A percentile compares a stretch with the other conserved stretches of the same genome.
Evolutionary conservation across 2,329 filamentous ascomycete genomes (phyloP).

Genomic region (Colletotrichum ledebouriae): DNA sequence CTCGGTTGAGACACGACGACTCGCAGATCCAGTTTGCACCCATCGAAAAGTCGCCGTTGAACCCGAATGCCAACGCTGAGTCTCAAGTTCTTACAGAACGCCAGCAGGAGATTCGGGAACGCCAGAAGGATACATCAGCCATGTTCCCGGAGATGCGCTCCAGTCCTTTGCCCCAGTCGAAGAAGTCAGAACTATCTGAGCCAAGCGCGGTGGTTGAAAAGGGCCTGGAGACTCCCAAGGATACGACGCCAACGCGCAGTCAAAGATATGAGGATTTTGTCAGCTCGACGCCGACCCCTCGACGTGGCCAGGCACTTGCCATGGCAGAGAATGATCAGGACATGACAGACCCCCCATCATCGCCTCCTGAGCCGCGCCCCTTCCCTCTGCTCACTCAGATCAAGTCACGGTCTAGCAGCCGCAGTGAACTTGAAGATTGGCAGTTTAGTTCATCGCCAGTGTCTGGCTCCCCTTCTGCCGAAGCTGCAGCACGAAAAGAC

Average conservation of each 20-base stretch:
- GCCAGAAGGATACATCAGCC: slow-evolving; percentile 73
- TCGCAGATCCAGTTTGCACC: slow-evolving; percentile 84
- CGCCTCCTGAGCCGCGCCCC: slow-evolving; percentile 67
- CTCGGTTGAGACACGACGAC: slow-evolving; percentile 79
- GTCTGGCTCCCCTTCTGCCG: slow-evolving; percentile 62
- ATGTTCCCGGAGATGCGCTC: slow-evolving; percentile 78
- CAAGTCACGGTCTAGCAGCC: slow-evolving; percentile 60
- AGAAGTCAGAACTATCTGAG: slow-evolving; percentile 28
- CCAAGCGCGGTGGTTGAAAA: slow-evolving; percentile 32
- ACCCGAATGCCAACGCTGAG: slow-evolving; percentile 62
- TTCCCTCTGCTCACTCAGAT: slow-evolving; percentile 67
- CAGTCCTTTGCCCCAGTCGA: slow-evolving; percentile 54
- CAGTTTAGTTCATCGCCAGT: slow-evolving; percentile 69
- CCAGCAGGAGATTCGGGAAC: slow-evolving; percentile 82
- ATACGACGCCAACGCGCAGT: slow-evolving; percentile 61
- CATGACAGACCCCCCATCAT: slow-evolving; percentile 69
- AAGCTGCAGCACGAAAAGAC: slow-evolving; percentile 25
- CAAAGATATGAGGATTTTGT: slow-evolving; percentile 65
- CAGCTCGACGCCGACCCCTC: slow-evolving; percentile 71
- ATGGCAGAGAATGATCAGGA: slow-evolving; percentile 62
- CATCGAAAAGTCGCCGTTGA: slow-evolving; percentile 71
- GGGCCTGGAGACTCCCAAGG: slow-evolving; percentile 46
- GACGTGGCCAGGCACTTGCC: slow-evolving; percentile 65
- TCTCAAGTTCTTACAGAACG: slow-evolving; percentile 84
- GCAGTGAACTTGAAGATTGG: slow-evolving; percentile 61